phyloP scores from a whole-genome alignment of 352 stramenopile genomes.

The Elongisporangium undulatum region DNA sequence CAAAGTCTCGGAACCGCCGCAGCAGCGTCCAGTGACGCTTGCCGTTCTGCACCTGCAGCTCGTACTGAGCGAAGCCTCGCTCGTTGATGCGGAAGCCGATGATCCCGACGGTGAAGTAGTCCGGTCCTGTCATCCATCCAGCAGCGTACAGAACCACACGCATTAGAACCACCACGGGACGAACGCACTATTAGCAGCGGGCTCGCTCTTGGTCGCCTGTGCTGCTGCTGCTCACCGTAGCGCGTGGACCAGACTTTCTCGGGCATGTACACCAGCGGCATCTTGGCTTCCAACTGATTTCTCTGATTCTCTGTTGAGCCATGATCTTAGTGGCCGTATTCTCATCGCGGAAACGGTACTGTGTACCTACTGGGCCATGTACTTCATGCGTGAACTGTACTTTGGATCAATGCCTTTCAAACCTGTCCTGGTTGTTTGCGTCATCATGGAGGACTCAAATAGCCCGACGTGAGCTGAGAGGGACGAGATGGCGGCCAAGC shows the following conservation, averaged over 20 bases:
- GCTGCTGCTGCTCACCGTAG: conserved; percentile 33
- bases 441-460: neutral
- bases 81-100: conserved; percentile 46
- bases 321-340: conserved; percentile 2
- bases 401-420: no score
- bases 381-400: neutral
- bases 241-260: conserved; percentile 66
- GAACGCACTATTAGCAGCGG: no score
- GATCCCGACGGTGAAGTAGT: conserved; percentile 75
- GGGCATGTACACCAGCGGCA: conserved; percentile 75
- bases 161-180: neutral
- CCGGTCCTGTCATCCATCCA: conserved; percentile 27
- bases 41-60: conserved; percentile 66
- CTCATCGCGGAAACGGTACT: neutral
- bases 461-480: neutral
- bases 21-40: conserved; percentile 62
- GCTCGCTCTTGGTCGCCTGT: no score
- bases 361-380: neutral
- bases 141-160: neutral
- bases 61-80: conserved; percentile 50
- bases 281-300: conserved; percentile 11
- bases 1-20: conserved; percentile 74
- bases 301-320: conserved; percentile 1
- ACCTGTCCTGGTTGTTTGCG: neutral
- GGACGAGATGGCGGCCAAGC: conserved; percentile 6